Conservation (phyloP, 2,329 filamentous ascomycete species). For the Aureobasidium subglaciale region DNA sequence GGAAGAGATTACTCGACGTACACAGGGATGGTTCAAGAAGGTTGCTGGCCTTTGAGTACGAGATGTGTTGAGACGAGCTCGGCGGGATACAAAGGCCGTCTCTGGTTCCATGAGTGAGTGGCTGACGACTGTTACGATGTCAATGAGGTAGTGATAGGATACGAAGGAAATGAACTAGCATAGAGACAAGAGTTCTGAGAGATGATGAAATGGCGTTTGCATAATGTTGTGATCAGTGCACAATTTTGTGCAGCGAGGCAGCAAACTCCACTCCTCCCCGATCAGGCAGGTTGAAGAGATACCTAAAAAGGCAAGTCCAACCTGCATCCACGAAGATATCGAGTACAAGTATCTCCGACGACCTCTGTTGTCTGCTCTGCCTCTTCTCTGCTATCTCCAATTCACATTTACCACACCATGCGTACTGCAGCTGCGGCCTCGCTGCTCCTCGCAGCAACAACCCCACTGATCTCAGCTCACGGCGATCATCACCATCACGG, state of each 20-base stretch:
- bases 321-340: not conserved
- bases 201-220: not conserved
- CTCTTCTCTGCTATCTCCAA: not conserved
- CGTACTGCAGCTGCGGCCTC: not conserved
- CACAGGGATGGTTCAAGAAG: slow-evolving; percentile 42
- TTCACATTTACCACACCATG: not conserved
- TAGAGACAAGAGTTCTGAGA: not conserved
- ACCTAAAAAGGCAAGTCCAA: slow-evolving; percentile 4
- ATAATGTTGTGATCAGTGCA: not conserved
- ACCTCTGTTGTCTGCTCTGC: not conserved
- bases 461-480: slow-evolving; percentile 6
- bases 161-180: not conserved
- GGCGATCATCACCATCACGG: slow-evolving; percentile 15
- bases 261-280: slow-evolving; percentile 15
- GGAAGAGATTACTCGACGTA: slow-evolving; percentile 19
- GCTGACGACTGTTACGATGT: not conserved
- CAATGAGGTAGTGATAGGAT: not conserved
- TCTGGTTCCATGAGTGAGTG: not conserved
- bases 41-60: slow-evolving; percentile 26
- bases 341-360: not conserved
- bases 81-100: not conserved
- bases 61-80: not conserved
- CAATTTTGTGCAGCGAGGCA: slow-evolving; percentile 19
- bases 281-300: slow-evolving; percentile 8
- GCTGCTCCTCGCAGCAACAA: not conserved